phyloP scores from a whole-genome alignment of 163 green algal species.

The Scenedesmus sp. region DNA sequence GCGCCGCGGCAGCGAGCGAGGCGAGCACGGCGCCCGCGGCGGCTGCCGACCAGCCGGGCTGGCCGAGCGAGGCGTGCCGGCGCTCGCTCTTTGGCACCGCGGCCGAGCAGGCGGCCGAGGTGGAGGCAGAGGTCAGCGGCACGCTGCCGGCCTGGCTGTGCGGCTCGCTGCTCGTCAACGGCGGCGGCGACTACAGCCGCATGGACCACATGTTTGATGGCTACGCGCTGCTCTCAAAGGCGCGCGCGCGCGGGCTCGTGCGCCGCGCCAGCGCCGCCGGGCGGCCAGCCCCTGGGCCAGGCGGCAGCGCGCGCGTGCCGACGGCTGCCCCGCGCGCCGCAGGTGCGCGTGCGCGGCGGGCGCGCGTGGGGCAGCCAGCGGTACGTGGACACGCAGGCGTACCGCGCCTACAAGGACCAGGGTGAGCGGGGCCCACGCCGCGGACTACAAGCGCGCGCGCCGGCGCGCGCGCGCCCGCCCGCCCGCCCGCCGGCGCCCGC shows the following conservation, averaged over 20 bases:
- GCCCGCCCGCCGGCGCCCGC: no score
- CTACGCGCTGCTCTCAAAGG: constrained; percentile 53
- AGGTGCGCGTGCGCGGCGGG: constrained; percentile 10
- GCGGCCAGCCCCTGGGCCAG: no score
- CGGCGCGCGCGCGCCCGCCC: no score
- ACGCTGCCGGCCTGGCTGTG: constrained; percentile 68
- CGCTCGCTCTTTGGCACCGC: background rate
- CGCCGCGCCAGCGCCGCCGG: no score
- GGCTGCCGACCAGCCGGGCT: background rate
- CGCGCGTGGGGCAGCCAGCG: constrained; percentile 40
- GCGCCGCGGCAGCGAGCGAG: background rate
- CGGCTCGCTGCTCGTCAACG: constrained; percentile 59
- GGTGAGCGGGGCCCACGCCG: background rate
- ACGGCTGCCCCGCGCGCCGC: no score
- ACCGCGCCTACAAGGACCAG: constrained; percentile 33
- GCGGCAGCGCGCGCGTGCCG: no score
- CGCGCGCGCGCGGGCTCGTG: no score
- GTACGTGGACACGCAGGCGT: constrained; percentile 49
- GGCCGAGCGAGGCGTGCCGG: background rate
- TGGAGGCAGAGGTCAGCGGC: constrained; percentile 50
- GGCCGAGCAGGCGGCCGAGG: constrained; percentile 13
- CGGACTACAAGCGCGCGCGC: no score
- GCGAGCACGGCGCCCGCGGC: background rate
- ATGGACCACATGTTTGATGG: constrained; percentile 78
- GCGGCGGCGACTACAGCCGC: constrained; percentile 48